Conservation (phyloP, 768 basidiomycete genomes). For the Lyophyllum atratum region DNA sequence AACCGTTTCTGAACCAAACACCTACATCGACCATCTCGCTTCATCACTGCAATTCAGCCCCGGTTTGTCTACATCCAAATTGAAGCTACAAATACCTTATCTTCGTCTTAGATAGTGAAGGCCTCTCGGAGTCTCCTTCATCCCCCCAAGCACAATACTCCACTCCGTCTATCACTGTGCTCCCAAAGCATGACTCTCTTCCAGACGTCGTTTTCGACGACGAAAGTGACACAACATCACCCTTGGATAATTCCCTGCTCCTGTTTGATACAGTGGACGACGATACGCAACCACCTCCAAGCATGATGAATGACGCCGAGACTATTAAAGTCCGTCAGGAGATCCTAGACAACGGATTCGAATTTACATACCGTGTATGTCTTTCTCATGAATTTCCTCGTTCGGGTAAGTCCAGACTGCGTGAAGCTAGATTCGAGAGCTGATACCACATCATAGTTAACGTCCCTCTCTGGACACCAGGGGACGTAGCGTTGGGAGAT, state of each 20-base stretch:
- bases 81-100: not conserved
- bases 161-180: conserved; percentile 5
- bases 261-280: not conserved
- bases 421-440: not conserved
- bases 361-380: conserved; percentile 9
- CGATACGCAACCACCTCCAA: not conserved
- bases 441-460: conserved; percentile 5
- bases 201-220: not conserved
- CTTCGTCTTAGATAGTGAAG: not conserved
- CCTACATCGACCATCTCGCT: no score
- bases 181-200: not conserved
- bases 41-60: no score
- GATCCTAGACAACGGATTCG: not conserved
- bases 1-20: conserved; percentile 5
- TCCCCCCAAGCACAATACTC: conserved; percentile 12
- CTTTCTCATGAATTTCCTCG: conserved; percentile 16
- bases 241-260: not conserved
- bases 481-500: conserved; percentile 7
- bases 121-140: not conserved
- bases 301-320: not conserved
- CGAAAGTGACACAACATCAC: not conserved
- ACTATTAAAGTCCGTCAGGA: conserved; percentile 1
- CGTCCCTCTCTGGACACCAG: conserved; percentile 13
- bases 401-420: not conserved
- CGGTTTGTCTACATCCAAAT: no score